Conservation (phyloP, 805 yeast genomes). For the Phaffomyces thermotolerans region DNA sequence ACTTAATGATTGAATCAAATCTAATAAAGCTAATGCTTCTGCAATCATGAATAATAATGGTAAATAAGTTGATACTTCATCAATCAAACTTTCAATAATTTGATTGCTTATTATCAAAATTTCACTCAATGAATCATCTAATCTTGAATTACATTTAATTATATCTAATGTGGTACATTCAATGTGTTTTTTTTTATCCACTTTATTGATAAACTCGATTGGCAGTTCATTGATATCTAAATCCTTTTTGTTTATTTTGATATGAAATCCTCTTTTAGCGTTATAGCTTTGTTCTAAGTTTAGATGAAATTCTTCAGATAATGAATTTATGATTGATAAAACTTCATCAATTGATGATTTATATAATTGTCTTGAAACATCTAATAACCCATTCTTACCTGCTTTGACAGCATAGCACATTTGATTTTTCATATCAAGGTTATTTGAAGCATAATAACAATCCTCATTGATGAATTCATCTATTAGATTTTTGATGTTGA, state of each 20-base stretch:
- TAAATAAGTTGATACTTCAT: constrained; percentile 22
- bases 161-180: constrained; percentile 36
- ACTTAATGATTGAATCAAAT: constrained; percentile 31
- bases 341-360: constrained; percentile 32
- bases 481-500: constrained; percentile 21
- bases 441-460: constrained; percentile 33
- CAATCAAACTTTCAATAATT: constrained; percentile 26
- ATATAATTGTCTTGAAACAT: constrained; percentile 37
- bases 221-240: constrained; percentile 22
- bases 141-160: constrained; percentile 33
- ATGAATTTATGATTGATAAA: constrained; percentile 18
- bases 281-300: constrained; percentile 30
- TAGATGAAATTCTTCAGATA: constrained; percentile 22
- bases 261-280: constrained; percentile 30
- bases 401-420: constrained; percentile 37
- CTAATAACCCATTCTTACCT: constrained; percentile 39
- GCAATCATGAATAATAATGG: constrained; percentile 34
- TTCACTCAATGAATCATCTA: constrained; percentile 34
- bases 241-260: constrained; percentile 21
- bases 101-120: constrained; percentile 36
- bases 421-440: constrained; percentile 37
- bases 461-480: constrained; percentile 34
- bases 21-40: constrained; percentile 38
- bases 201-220: constrained; percentile 27
- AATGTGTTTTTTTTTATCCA: constrained; percentile 24